Percentiles rank a stretch among this genome's conserved stretches.
Conservation (phyloP, 176 grass and related monocot genomes). For the Rhynchospora breviuscula region DNA sequence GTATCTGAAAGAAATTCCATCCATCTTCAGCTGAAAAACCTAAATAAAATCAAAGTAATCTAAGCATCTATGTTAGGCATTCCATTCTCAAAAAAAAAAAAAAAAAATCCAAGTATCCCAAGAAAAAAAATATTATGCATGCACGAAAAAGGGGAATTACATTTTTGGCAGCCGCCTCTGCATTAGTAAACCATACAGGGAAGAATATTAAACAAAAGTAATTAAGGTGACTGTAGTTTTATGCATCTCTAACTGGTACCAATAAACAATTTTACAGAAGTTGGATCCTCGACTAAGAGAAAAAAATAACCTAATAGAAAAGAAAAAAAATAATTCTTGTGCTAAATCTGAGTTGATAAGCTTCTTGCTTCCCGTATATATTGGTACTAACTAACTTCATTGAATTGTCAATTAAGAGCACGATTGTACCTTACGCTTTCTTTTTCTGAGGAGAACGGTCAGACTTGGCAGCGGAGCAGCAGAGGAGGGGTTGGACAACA, state of each 20-base stretch:
- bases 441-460: too few species aligned
- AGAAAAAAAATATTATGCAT: neutral
- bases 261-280: too few species aligned
- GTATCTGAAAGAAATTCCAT: conserved; percentile 84
- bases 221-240: neutral
- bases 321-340: too few species aligned
- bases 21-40: conserved; percentile 74
- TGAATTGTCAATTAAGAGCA: too few species aligned
- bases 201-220: neutral
- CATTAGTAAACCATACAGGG: neutral
- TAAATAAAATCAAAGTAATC: conserved; percentile 23
- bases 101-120: neutral
- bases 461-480: too few species aligned
- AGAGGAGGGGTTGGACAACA: too few species aligned
- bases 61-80: neutral
- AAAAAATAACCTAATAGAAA: too few species aligned
- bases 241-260: neutral
- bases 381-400: neutral
- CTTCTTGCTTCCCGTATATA: neutral
- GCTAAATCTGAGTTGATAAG: neutral
- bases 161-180: neutral
- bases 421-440: too few species aligned
- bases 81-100: neutral
- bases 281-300: too few species aligned
- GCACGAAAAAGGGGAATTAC: neutral